Conservation (phyloP, 345 rosid genomes). For the Eucalyptus pauciflora region DNA sequence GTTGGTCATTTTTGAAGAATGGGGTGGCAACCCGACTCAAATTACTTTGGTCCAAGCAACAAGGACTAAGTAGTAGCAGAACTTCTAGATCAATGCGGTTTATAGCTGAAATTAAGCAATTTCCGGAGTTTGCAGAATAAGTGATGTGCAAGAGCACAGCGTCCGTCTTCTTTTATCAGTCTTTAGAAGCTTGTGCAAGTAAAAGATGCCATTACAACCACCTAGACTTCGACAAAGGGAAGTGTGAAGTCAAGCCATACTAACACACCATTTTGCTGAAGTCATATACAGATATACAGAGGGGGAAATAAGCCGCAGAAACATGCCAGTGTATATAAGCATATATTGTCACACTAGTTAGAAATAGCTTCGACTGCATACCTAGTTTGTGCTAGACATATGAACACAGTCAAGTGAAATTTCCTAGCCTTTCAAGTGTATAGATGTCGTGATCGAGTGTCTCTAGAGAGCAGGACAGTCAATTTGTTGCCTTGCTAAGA, state of each 20-base stretch:
- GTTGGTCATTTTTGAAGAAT: slow-evolving; percentile 18
- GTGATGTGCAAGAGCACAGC: background rate
- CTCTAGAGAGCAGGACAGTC: background rate
- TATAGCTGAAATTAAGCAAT: background rate
- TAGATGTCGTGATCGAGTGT: background rate
- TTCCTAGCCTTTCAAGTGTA: background rate
- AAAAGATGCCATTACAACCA: background rate
- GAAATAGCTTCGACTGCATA: background rate
- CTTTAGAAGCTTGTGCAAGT: background rate
- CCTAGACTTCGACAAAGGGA: background rate
- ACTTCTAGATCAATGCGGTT: background rate
- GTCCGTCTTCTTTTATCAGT: background rate
- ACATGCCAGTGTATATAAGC: background rate
- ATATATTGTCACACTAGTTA: background rate
- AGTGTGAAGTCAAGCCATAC: background rate
- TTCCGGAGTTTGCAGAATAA: background rate
- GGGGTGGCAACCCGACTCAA: slow-evolving; percentile 79
- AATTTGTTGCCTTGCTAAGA: background rate
- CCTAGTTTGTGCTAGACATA: background rate
- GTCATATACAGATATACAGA: background rate
- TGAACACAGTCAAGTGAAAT: background rate
- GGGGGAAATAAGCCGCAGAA: background rate
- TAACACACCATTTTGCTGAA: background rate
- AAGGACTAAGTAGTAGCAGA: slow-evolving; percentile 5
- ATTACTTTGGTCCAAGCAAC: slow-evolving; percentile 41